A percentile compares a stretch with the other conserved stretches of the same genome.
Evolutionary conservation across 176 grass and related monocot species (phyloP).

Genomic region (Bonia amplexicaulis): DNA sequence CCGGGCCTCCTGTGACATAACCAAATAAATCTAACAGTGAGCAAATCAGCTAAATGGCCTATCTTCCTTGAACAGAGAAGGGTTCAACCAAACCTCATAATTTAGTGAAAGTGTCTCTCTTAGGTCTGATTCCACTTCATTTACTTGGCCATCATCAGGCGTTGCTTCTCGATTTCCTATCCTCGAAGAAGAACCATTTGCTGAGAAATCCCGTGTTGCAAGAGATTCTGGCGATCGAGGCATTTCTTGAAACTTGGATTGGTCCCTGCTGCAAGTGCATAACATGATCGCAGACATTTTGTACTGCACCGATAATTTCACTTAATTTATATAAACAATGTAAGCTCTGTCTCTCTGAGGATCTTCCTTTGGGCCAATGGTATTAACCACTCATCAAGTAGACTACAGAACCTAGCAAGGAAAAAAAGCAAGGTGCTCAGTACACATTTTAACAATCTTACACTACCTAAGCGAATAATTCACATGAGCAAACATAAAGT

Average conservation of each 20-base stretch:
- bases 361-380: slow-evolving; percentile 4
- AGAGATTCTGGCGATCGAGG: slow-evolving; percentile 85
- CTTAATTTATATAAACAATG: slow-evolving; percentile 16
- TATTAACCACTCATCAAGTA: slow-evolving; percentile 14
- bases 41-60: background rate
- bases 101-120: slow-evolving; percentile 94
- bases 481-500: slow-evolving; percentile 2
- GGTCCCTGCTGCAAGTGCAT: slow-evolving; percentile 84
- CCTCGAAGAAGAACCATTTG: slow-evolving; percentile 61
- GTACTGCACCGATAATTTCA: background rate
- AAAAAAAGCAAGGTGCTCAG: slow-evolving; percentile 22
- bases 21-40: slow-evolving; percentile 32
- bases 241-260: slow-evolving; percentile 86
- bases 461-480: background rate
- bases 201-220: slow-evolving; percentile 83
- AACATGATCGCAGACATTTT: slow-evolving; percentile 63
- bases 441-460: slow-evolving; percentile 8
- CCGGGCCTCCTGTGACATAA: slow-evolving; percentile 68
- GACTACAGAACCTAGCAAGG: slow-evolving; percentile 26
- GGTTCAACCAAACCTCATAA: slow-evolving; percentile 76
- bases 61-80: slow-evolving; percentile 13
- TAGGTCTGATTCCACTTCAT: slow-evolving; percentile 87
- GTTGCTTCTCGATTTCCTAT: slow-evolving; percentile 57
- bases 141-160: slow-evolving; percentile 76
- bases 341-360: background rate